These are phyloP conservation scores for Phytophthora macrochlamydospora DNA, from an alignment of 352 stramenopile genomes.

Conservation along the genomic window DNA sequence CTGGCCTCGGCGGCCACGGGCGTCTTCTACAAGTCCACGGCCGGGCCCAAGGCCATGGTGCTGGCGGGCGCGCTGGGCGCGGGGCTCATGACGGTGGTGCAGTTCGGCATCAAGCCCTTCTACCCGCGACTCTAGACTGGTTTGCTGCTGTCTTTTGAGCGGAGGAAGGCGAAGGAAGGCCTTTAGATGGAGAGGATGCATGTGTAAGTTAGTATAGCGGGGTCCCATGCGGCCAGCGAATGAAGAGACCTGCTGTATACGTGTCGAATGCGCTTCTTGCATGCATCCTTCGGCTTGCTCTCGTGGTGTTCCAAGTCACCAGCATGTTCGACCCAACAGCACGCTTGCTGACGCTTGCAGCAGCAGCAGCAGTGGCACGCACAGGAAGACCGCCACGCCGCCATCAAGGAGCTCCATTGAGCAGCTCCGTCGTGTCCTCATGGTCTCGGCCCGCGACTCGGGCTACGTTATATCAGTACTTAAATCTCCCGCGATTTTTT, in stretches of 20 bases:
- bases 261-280: too few species aligned
- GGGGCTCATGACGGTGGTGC: conserved; percentile 82
- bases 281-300: background rate
- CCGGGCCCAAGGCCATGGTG: conserved; percentile 83
- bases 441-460: too few species aligned
- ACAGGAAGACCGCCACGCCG: too few species aligned
- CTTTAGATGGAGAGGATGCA: conserved; percentile 20
- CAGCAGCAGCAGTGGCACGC: too few species aligned
- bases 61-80: conserved; percentile 80
- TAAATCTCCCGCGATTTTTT: background rate
- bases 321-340: too few species aligned
- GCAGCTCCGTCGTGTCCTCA: too few species aligned
- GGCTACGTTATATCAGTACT: background rate
- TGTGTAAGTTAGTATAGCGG: conserved; percentile 44
- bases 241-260: conserved; percentile 1
- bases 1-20: conserved; percentile 80
- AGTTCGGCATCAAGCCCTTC: conserved; percentile 88
- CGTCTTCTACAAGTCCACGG: conserved; percentile 89
- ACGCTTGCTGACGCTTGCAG: too few species aligned
- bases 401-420: too few species aligned
- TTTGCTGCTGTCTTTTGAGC: conserved; percentile 24
- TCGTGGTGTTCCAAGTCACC: background rate
- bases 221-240: background rate
- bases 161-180: background rate
- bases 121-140: conserved; percentile 74